A percentile compares a stretch with the other conserved stretches of the same genome.
phyloP scores from a whole-genome alignment of 2,329 filamentous ascomycete species.

The Teratosphaeria destructans region DNA sequence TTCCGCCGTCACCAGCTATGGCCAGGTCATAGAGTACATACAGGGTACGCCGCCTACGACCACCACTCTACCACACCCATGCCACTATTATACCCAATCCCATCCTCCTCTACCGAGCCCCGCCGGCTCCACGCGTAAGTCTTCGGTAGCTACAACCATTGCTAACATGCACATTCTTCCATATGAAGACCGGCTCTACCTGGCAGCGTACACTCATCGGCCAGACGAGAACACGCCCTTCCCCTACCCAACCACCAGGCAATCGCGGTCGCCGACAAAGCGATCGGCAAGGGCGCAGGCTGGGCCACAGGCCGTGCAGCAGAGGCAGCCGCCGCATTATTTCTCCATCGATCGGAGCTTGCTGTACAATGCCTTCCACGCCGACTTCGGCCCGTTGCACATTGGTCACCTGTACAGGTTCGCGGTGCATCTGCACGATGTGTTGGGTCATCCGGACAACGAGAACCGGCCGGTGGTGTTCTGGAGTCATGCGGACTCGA shows the following conservation, averaged over 20 bases:
- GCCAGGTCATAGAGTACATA: slow-evolving; percentile 92
- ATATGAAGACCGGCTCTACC: slow-evolving; percentile 75
- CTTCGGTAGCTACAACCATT: slow-evolving; percentile 8
- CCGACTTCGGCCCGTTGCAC: slow-evolving; percentile 94
- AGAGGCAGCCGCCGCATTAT: slow-evolving; percentile 59
- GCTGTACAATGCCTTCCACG: slow-evolving; percentile 96
- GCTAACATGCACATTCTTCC: slow-evolving; percentile 19
- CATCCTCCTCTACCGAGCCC: not conserved
- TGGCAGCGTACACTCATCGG: slow-evolving; percentile 78
- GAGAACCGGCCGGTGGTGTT: slow-evolving; percentile 86
- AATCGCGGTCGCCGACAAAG: slow-evolving; percentile 62
- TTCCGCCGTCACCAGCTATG: slow-evolving; percentile 47
- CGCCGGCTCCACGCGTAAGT: not conserved
- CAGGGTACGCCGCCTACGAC: slow-evolving; percentile 52
- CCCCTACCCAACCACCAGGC: slow-evolving; percentile 56
- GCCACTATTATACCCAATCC: not conserved
- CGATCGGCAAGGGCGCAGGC: slow-evolving; percentile 56
- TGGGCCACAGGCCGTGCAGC: slow-evolving; percentile 40
- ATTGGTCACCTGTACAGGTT: slow-evolving; percentile 96
- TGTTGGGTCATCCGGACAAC: slow-evolving; percentile 83
- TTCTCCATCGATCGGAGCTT: slow-evolving; percentile 80
- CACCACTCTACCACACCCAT: not conserved
- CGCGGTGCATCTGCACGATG: slow-evolving; percentile 89
- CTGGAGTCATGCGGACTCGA: slow-evolving; percentile 84
- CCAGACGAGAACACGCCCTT: slow-evolving; percentile 77